These are phyloP conservation scores for Xylaria sp. DNA, from an alignment of 2,329 filamentous ascomycete species.

Conservation along the genomic window DNA sequence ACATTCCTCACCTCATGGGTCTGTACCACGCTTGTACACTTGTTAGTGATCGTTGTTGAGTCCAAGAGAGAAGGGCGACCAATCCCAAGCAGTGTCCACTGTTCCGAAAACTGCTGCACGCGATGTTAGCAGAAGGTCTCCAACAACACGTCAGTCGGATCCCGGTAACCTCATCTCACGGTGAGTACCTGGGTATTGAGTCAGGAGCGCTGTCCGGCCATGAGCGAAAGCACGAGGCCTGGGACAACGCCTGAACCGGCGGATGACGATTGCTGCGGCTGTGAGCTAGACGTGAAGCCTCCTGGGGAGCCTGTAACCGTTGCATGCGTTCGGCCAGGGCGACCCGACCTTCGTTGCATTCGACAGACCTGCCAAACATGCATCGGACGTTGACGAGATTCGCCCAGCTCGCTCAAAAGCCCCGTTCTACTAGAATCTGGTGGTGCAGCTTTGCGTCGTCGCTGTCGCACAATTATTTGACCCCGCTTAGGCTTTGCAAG, in stretches of 20 bases:
- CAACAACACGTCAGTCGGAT: slow-evolving; percentile 23
- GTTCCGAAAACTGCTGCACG: slow-evolving; percentile 13
- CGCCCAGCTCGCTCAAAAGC: slow-evolving; percentile 12
- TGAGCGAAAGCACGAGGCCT: background rate
- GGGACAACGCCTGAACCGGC: slow-evolving; percentile 1
- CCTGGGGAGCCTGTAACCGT: background rate
- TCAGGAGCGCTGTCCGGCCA: background rate
- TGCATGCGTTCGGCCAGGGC: slow-evolving; percentile 4
- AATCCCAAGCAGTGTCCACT: slow-evolving; percentile 8
- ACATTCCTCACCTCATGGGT: slow-evolving; percentile 17
- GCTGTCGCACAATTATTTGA: slow-evolving; percentile 25
- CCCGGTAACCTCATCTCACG: background rate
- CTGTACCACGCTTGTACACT: slow-evolving; percentile 26
- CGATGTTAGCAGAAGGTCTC: slow-evolving; percentile 3
- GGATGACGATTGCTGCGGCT: slow-evolving; percentile 13
- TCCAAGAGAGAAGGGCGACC: slow-evolving; percentile 12
- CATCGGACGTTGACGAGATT: slow-evolving; percentile 30
- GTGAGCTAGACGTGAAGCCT: slow-evolving; percentile 2
- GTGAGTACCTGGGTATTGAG: background rate
- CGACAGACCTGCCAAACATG: slow-evolving; percentile 35
- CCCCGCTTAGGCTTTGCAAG: slow-evolving; percentile 28
- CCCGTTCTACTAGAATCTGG: slow-evolving; percentile 10
- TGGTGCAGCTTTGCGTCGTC: slow-evolving; percentile 19
- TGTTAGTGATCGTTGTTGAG: slow-evolving; percentile 7
- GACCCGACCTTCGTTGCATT: slow-evolving; percentile 26